Evolutionary conservation across 768 basidiomycete genomes (phyloP).

Genomic region (Macrolepiota albuminosa): DNA sequence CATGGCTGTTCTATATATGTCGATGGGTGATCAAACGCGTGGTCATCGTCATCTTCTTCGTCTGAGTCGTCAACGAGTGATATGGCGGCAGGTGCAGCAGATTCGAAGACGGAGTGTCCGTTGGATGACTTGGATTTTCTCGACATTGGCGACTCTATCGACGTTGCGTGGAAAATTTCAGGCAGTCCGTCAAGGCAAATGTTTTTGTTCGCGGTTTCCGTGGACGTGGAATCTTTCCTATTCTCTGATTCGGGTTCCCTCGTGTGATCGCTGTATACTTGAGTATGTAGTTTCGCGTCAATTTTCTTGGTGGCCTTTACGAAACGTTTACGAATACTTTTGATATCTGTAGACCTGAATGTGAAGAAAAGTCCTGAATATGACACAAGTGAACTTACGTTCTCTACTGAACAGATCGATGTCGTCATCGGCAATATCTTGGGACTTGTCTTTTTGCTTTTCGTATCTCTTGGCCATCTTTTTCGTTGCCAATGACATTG

Average conservation of each 20-base stretch:
- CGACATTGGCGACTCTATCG: not conserved
- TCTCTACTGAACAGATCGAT: slow-evolving; percentile 1
- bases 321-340: not conserved
- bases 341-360: not conserved
- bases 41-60: slow-evolving; percentile 28
- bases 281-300: not conserved
- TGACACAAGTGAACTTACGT: not conserved
- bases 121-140: not conserved
- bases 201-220: not conserved
- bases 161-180: not conserved
- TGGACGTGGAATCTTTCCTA: not conserved
- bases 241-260: not conserved
- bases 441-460: slow-evolving; percentile 23
- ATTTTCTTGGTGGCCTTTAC: not conserved
- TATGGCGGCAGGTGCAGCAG: not conserved
- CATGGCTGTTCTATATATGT: slow-evolving; percentile 40
- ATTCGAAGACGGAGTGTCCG: not conserved
- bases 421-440: not conserved
- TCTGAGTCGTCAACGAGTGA: slow-evolving; percentile 20
- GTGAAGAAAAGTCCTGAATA: not conserved
- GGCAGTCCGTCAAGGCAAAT: not conserved
- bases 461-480: slow-evolving; percentile 42
- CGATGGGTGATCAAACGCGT: slow-evolving; percentile 46
- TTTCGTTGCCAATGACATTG: slow-evolving; percentile 60
- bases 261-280: not conserved